Percentiles rank a stretch among this genome's conserved stretches.
Evolutionary conservation across 148 eudicot species (phyloP).

Genomic region (Rhododendron molle): DNA sequence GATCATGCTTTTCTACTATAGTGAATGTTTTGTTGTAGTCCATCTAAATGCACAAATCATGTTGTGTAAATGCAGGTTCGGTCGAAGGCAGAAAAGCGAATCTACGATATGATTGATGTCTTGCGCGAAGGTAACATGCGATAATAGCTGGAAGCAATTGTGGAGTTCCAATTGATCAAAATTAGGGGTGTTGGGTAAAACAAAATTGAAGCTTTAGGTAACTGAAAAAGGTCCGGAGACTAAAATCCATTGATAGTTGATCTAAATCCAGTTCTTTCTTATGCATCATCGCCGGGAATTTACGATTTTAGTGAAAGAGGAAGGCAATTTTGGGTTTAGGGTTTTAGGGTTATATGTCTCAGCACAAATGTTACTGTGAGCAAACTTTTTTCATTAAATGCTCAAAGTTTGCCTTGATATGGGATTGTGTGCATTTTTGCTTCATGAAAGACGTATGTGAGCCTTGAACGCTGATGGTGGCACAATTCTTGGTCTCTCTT

Average conservation of each 20-base stretch:
- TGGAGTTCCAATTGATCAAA: not conserved
- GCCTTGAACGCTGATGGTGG: not conserved
- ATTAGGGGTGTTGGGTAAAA: not conserved
- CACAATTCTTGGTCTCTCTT: not conserved
- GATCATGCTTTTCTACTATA: not conserved
- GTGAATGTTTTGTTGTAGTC: not conserved
- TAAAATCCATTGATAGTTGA: not conserved
- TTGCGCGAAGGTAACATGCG: slow-evolving; percentile 64
- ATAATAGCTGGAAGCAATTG: slow-evolving; percentile 11
- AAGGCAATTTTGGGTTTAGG: not conserved
- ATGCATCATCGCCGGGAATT: not conserved
- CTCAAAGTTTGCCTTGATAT: not conserved
- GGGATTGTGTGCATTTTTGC: not conserved
- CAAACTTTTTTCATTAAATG: not conserved
- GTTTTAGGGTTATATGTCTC: not conserved
- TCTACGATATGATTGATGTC: slow-evolving; percentile 72
- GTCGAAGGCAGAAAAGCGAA: slow-evolving; percentile 60
- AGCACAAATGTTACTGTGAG: not conserved
- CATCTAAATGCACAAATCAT: not conserved
- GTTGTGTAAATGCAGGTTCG: slow-evolving; percentile 42
- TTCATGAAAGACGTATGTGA: not conserved
- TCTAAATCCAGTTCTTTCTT: not conserved
- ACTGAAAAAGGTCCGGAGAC: not conserved
- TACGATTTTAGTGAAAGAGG: not conserved
- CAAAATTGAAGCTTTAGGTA: not conserved